Evolutionary conservation across 306 rosid genomes (phyloP).

Genomic region (Canavalia gladiata): DNA sequence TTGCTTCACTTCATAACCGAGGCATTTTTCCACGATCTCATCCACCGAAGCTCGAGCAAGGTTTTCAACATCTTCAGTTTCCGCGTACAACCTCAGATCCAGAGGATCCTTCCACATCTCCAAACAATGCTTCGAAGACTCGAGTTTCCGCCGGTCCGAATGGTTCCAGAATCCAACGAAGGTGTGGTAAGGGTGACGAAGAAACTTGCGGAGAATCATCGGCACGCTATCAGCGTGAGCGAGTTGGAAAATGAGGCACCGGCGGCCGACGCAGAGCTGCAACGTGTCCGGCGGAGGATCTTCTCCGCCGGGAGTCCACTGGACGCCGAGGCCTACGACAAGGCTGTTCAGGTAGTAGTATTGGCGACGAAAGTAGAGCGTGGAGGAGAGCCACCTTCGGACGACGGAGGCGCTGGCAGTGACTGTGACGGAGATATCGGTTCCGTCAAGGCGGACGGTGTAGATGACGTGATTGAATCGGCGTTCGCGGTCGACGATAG

Average conservation of each 20-base stretch:
- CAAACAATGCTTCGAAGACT: neutral
- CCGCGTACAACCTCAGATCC: conserved; percentile 14
- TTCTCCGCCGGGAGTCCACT: conserved; percentile 47
- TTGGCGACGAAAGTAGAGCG: neutral
- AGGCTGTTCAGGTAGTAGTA: neutral
- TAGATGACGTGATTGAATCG: neutral
- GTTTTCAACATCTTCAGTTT: neutral
- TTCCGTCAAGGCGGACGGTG: neutral
- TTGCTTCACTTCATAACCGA: conserved; percentile 31
- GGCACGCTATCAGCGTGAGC: conserved; percentile 33
- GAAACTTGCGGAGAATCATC: conserved; percentile 33
- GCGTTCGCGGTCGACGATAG: neutral
- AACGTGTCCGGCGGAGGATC: conserved; percentile 47
- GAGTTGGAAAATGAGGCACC: conserved; percentile 58
- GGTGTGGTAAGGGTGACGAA: neutral
- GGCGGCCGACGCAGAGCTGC: conserved; percentile 59
- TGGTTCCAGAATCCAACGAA: conserved; percentile 58
- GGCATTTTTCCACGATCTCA: conserved; percentile 33
- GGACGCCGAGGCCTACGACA: conserved; percentile 62
- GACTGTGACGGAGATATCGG: conserved; percentile 15
- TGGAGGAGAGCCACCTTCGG: conserved; percentile 42
- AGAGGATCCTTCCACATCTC: conserved; percentile 36
- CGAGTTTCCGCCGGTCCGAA: conserved; percentile 39
- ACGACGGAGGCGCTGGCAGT: conserved; percentile 47
- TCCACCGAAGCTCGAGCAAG: neutral